Conservation (phyloP, 108 stramenopile genomes). For the Poteriospumella lacustris region DNA sequence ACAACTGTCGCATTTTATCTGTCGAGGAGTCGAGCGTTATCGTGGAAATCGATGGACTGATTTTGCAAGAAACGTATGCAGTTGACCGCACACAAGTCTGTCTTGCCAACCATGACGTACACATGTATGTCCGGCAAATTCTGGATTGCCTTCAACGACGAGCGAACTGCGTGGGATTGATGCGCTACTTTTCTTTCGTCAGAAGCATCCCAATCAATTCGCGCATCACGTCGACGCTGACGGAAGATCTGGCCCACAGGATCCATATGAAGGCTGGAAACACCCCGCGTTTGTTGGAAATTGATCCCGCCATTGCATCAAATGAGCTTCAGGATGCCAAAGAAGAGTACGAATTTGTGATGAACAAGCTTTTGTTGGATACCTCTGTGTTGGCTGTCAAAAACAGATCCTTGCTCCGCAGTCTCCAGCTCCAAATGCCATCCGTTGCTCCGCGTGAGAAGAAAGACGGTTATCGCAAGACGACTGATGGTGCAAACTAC, state of each 20-base stretch:
- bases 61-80: no score
- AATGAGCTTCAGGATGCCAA: conserved; percentile 29
- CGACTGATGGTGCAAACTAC: not conserved
- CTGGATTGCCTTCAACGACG: conserved; percentile 27
- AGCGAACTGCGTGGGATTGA: not conserved
- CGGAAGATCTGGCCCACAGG: conserved; percentile 26
- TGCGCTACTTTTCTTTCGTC: conserved; percentile 36
- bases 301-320: not conserved
- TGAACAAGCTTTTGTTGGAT: conserved; percentile 53
- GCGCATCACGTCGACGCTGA: conserved; percentile 23
- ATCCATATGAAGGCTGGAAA: conserved; percentile 11
- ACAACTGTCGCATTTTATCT: not conserved
- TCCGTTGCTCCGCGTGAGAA: no score
- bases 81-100: no score
- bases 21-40: no score
- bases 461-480: no score
- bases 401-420: conserved; percentile 27
- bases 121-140: conserved; percentile 33
- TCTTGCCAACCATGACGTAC: not conserved
- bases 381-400: conserved; percentile 29
- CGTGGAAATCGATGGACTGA: no score
- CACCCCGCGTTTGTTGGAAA: not conserved
- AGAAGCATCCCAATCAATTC: conserved; percentile 46
- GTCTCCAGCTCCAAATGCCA: no score
- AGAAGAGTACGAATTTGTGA: conserved; percentile 42